Conservation (phyloP, 176 grass and related monocot genomes). For the Oryza meridionalis region DNA sequence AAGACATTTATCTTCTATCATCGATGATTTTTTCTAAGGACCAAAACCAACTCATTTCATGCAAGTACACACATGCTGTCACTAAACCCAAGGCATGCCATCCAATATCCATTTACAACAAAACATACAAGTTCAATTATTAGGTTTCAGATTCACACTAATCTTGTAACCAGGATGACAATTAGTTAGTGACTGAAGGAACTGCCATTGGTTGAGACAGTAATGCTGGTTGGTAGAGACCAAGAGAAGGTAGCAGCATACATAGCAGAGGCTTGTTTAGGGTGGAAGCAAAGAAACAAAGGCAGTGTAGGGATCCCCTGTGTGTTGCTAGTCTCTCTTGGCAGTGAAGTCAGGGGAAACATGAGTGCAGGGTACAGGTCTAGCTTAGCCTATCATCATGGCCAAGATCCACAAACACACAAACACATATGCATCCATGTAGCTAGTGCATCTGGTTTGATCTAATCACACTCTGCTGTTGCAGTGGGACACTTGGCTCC, state of each 20-base stretch:
- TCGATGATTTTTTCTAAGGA: background rate
- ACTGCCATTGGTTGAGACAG: background rate
- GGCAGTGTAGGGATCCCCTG: conserved; percentile 14
- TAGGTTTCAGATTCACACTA: background rate
- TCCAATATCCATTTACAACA: background rate
- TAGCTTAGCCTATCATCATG: conserved; percentile 18
- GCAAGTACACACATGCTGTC: background rate
- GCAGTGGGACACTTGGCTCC: conserved; percentile 33
- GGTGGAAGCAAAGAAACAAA: conserved; percentile 94
- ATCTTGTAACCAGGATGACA: background rate
- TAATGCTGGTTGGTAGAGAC: conserved; percentile 76
- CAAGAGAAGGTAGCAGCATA: conserved; percentile 15
- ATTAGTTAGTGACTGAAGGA: background rate
- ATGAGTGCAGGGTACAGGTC: conserved; percentile 19
- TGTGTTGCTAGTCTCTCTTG: background rate
- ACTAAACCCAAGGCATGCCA: background rate
- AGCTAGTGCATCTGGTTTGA: background rate
- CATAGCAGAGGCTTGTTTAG: conserved; percentile 52
- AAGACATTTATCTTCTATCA: background rate
- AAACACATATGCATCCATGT: background rate
- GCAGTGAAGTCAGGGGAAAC: conserved; percentile 15
- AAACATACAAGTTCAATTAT: background rate
- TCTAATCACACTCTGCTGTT: background rate
- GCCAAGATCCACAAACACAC: conserved; percentile 18
- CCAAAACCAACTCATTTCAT: background rate